phyloP scores from a whole-genome alignment of 768 basidiomycete genomes.

The Boletus rubropictus region DNA sequence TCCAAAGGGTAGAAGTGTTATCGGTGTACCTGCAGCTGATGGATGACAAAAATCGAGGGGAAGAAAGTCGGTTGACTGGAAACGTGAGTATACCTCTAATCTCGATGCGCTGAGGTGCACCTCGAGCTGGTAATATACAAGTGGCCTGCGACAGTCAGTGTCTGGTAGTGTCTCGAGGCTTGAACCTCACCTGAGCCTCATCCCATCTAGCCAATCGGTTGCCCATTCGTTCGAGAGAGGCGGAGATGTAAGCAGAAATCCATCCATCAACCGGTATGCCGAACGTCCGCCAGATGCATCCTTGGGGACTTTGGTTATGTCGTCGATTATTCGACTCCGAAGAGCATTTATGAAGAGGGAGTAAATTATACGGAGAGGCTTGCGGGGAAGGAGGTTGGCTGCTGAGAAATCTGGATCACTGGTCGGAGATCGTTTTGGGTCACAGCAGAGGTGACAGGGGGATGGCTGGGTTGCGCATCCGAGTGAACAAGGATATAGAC shows the following conservation, averaged over 20 bases:
- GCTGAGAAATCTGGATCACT: constrained; percentile 26
- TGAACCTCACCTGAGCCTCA: constrained; percentile 39
- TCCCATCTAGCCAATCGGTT: constrained; percentile 54
- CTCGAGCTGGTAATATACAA: constrained; percentile 57
- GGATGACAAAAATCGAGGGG: constrained; percentile 41
- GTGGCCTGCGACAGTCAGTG: constrained; percentile 39
- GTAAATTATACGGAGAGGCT: constrained; percentile 37
- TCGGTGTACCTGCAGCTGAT: constrained; percentile 55
- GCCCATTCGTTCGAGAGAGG: constrained; percentile 53
- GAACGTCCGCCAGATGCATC: constrained; percentile 28
- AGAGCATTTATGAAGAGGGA: constrained; percentile 56
- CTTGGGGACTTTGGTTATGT: constrained; percentile 44
- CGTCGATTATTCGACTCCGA: constrained; percentile 46
- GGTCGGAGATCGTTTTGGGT: constrained; percentile 13
- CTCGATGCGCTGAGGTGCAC: constrained; percentile 42
- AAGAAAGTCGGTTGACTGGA: constrained; percentile 53
- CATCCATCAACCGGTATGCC: constrained; percentile 50
- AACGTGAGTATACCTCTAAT: constrained; percentile 61
- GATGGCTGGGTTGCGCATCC: constrained; percentile 35
- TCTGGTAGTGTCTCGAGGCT: background rate
- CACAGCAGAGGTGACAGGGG: constrained; percentile 38
- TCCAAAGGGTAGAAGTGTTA: constrained; percentile 63
- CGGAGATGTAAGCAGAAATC: constrained; percentile 53
- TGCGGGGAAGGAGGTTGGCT: constrained; percentile 41
- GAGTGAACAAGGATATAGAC: constrained; percentile 51